phyloP scores from a whole-genome alignment of 768 basidiomycete species.

The Pleurotus cornucopiae region DNA sequence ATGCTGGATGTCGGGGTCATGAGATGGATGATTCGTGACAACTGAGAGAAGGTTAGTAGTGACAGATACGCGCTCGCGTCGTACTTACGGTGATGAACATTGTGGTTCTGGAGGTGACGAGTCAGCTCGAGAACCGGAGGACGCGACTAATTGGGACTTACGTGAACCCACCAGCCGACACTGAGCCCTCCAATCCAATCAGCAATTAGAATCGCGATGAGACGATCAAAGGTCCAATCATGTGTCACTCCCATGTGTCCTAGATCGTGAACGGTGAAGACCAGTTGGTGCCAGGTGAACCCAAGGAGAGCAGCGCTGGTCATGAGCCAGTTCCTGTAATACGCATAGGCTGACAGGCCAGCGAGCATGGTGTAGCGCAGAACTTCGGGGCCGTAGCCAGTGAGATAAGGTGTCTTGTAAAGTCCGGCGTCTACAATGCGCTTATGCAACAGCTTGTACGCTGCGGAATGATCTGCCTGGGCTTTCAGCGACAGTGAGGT shows the following conservation, averaged over 20 bases:
- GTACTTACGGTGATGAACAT: slow-evolving; percentile 88
- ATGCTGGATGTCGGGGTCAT: slow-evolving; percentile 85
- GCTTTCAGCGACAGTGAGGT: slow-evolving; percentile 48
- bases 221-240: slow-evolving; percentile 74
- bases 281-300: slow-evolving; percentile 91
- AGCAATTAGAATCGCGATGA: slow-evolving; percentile 76
- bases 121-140: slow-evolving; percentile 8
- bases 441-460: slow-evolving; percentile 77
- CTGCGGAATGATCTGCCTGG: slow-evolving; percentile 66
- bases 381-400: slow-evolving; percentile 88
- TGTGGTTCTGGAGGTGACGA: slow-evolving; percentile 67
- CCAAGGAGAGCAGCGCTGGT: slow-evolving; percentile 81
- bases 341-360: slow-evolving; percentile 53
- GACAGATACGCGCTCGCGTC: not conserved
- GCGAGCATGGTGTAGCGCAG: slow-evolving; percentile 73
- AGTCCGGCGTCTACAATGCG: slow-evolving; percentile 76
- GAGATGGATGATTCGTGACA: slow-evolving; percentile 95
- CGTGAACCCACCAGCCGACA: slow-evolving; percentile 97
- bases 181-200: slow-evolving; percentile 91
- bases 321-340: slow-evolving; percentile 61
- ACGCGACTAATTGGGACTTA: slow-evolving; percentile 41
- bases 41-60: slow-evolving; percentile 42
- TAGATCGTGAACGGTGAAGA: slow-evolving; percentile 90
- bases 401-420: slow-evolving; percentile 77
- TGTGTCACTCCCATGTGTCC: slow-evolving; percentile 95